These are phyloP conservation scores for Pulveroboletus sp. DNA, from an alignment of 768 basidiomycete genomes.

Conservation along the genomic window DNA sequence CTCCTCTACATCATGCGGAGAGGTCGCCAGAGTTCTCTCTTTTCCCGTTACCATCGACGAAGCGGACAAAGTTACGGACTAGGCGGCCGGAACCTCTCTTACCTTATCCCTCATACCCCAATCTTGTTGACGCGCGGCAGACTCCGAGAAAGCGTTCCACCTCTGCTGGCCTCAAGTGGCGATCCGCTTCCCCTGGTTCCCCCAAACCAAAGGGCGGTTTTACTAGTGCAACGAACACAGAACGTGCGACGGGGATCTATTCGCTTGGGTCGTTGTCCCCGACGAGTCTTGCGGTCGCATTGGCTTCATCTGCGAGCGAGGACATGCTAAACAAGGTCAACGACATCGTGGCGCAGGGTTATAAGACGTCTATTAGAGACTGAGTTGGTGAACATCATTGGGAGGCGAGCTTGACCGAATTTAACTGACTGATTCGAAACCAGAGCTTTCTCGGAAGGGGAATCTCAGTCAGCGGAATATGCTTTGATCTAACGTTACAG, in stretches of 20 bases:
- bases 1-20: neutral
- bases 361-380: conserved; percentile 15
- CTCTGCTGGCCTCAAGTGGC: neutral
- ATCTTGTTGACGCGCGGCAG: neutral
- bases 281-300: conserved; percentile 18
- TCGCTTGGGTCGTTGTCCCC: conserved; percentile 21
- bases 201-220: conserved; percentile 6
- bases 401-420: no score
- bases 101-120: conserved; percentile 23
- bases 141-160: neutral
- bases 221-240: neutral
- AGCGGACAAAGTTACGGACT: conserved; percentile 5
- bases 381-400: neutral
- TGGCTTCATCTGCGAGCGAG: conserved; percentile 20
- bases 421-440: no score
- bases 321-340: conserved; percentile 32
- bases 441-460: neutral
- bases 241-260: conserved; percentile 4
- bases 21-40: conserved; percentile 13
- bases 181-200: conserved; percentile 6
- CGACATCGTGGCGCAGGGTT: conserved; percentile 34
- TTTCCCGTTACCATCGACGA: conserved; percentile 18
- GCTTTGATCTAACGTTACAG: conserved; percentile 1
- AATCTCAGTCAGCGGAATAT: neutral
- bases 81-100: conserved; percentile 11